These are phyloP conservation scores for Chlamydomonas schloesseri DNA, from an alignment of 139 green algal genomes.

Conservation along the genomic window DNA sequence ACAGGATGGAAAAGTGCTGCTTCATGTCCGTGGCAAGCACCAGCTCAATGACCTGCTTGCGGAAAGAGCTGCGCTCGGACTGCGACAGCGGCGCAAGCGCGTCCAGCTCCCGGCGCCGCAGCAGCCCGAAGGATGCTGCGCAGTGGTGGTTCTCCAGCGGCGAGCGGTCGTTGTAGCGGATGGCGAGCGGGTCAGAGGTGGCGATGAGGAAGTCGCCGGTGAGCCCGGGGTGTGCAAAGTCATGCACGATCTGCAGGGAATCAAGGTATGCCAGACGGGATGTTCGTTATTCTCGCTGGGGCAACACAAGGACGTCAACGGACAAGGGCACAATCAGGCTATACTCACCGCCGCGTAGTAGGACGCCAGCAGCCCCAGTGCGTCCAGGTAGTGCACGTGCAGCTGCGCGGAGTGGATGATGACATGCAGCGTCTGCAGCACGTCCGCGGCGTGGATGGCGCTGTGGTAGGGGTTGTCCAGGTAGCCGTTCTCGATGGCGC, in stretches of 20 bases:
- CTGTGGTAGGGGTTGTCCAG: constrained; percentile 55
- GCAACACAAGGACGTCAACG: too few relatives aligned
- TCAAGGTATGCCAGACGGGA: too few relatives aligned
- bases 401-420: constrained; percentile 55
- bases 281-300: too few relatives aligned
- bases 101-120: constrained; percentile 32
- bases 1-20: constrained; percentile 66
- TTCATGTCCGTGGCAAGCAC: constrained; percentile 75
- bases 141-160: constrained; percentile 64
- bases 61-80: neutral
- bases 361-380: constrained; percentile 45
- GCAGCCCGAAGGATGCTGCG: constrained; percentile 48
- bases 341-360: constrained; percentile 55
- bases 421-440: constrained; percentile 60
- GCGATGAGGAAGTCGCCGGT: constrained; percentile 69
- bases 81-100: neutral
- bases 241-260: constrained; percentile 48
- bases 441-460: constrained; percentile 41
- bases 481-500: constrained; percentile 40
- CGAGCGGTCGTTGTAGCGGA: constrained; percentile 70
- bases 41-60: constrained; percentile 60
- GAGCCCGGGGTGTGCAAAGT: constrained; percentile 56
- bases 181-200: constrained; percentile 47
- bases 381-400: constrained; percentile 42
- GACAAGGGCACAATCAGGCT: neutral